Evolutionary conservation across 169 alveolate species (phyloP), one percentile per base, ranked within the genome.

Genomic region (Toxoplasma gondii): DNA sequence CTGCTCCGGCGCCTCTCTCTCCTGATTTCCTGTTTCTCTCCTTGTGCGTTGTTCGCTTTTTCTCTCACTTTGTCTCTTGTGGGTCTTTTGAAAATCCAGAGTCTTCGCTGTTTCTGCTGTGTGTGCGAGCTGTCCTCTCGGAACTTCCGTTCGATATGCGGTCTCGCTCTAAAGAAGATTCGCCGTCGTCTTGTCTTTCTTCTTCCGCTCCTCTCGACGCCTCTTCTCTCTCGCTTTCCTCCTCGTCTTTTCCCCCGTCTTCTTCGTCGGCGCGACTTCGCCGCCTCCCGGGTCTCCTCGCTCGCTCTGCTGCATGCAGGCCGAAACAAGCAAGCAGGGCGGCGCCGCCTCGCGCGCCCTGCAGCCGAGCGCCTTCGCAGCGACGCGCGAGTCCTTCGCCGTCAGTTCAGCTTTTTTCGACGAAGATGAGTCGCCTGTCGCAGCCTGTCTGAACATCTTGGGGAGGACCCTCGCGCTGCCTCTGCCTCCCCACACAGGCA

Each of bases 341-440:
- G 34, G 34, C 74, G 74, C 31, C n/a, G 74, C 74, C 31, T 16
- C 74, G 74, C 31, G 74, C 34, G 7, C 74, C 22, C 74, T 27
- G 74, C 74, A 64, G 74, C 74, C 74, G 74, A 64, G 74, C n/a
- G 74, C n/a, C 34, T 64, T 64, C n/a, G 74, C 74, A 1, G 74
- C 74, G 74, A 27, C 74, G 74, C 74, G 74, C 34, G 7, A 7
- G 31, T 64, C 74, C 34, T 64, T 64, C 74, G 24, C 74, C 74
- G 1, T 31, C 1, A 31, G n/a, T 31, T 64, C 74, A 4, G 34
- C 74, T 10, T 64, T 64, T 31, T 64, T 64, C 74, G 74, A 64
- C n/a, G 74, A 64, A 64, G 74, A 64, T 1, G n/a, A 7, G 34
- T 10, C 74, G 4, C 74, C 74, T 31, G 74, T 31, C n/a, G 1